Evolutionary conservation across 2,329 filamentous ascomycete genomes (phyloP).

Genomic region (Plenodomus tracheiphilus): DNA sequence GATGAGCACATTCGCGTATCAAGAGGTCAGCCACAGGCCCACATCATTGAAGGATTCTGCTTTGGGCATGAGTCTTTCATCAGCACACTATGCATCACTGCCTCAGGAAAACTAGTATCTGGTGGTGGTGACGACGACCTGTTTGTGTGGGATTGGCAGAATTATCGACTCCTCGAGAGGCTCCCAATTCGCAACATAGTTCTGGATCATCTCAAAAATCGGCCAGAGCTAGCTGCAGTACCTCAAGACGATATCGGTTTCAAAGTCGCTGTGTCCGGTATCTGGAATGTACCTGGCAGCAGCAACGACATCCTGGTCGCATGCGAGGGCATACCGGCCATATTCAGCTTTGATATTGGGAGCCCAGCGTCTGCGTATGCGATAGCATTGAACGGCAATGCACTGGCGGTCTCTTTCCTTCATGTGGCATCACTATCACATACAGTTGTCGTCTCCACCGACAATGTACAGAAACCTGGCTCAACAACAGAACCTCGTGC

Average conservation of each 20-base stretch:
- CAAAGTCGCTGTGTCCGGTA: constrained; percentile 55
- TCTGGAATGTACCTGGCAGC: constrained; percentile 47
- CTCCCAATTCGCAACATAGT: constrained; percentile 47
- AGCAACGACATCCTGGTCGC: constrained; percentile 45
- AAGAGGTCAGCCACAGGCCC: constrained; percentile 76
- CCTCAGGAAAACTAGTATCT: constrained; percentile 71
- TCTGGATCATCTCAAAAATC: constrained; percentile 20
- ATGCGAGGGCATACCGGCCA: constrained; percentile 56
- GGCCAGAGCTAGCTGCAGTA: constrained; percentile 14
- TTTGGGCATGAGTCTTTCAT: constrained; percentile 87
- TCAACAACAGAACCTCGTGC: constrained; percentile 50
- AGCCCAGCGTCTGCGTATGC: constrained; percentile 45
- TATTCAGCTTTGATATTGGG: constrained; percentile 65
- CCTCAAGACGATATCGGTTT: constrained; percentile 19
- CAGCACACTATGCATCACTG: constrained; percentile 70
- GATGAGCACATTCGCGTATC: constrained; percentile 89
- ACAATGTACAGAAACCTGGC: constrained; percentile 55
- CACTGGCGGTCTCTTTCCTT: constrained; percentile 58
- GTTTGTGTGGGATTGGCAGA: constrained; percentile 80
- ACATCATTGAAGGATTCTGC: constrained; percentile 88
- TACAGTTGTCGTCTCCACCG: constrained; percentile 55
- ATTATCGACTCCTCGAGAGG: constrained; percentile 58
- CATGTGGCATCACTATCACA: constrained; percentile 8
- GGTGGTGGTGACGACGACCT: constrained; percentile 83
- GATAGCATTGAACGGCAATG: constrained; percentile 65